These are phyloP conservation scores for Escovopsis weberi DNA, from an alignment of 2,329 filamentous ascomycete species.

Conservation along the genomic window DNA sequence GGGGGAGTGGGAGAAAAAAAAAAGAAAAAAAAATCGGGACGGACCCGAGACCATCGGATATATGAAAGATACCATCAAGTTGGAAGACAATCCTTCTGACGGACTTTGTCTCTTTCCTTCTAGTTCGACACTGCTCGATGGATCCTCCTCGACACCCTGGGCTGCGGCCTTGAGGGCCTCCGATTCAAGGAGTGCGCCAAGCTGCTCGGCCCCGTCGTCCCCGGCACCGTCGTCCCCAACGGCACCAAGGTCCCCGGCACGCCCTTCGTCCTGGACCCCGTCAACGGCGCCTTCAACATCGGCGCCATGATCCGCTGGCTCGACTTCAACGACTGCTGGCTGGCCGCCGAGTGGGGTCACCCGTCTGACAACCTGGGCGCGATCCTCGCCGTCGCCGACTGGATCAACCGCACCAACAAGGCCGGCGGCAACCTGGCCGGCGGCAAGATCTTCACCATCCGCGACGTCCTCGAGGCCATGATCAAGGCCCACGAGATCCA, in stretches of 20 bases:
- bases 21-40: not conserved
- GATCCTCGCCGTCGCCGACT: constrained; percentile 92
- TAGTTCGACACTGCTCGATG: constrained; percentile 92
- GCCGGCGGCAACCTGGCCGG: constrained; percentile 65
- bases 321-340: constrained; percentile 99
- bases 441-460: constrained; percentile 76
- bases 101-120: not conserved
- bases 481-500: constrained; percentile 99
- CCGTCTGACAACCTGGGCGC: constrained; percentile 96
- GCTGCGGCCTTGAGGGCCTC: constrained; percentile 89
- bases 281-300: constrained; percentile 97
- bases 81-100: too few relatives aligned
- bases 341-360: constrained; percentile 97
- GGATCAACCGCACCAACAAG: constrained; percentile 84
- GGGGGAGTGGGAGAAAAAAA: not conserved
- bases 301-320: constrained; percentile 98
- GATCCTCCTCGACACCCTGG: constrained; percentile 92
- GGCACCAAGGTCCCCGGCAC: constrained; percentile 86
- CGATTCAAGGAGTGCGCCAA: constrained; percentile 94
- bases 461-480: constrained; percentile 90
- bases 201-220: constrained; percentile 80
- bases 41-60: too few relatives aligned
- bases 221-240: constrained; percentile 81
- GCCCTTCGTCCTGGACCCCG: constrained; percentile 83
- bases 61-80: too few relatives aligned